Conservation (phyloP, 345 rosid genomes). For the Pseudoturritis turrita region DNA sequence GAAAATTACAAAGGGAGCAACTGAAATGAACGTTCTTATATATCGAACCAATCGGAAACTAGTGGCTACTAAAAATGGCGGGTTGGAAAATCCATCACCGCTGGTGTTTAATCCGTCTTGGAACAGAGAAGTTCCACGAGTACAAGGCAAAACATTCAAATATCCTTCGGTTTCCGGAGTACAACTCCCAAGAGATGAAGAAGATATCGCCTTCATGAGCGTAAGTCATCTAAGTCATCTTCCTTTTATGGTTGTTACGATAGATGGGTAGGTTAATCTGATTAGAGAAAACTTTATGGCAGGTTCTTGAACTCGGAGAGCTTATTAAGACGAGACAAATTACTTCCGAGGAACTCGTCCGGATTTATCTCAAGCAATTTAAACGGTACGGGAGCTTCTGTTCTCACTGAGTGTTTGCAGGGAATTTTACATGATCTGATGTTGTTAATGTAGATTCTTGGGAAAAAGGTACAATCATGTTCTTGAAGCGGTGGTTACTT, state of each 20-base stretch:
- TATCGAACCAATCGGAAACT: slow-evolving; percentile 52
- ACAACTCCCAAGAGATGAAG: slow-evolving; percentile 45
- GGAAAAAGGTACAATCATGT: slow-evolving; percentile 55
- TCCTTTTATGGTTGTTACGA: not conserved
- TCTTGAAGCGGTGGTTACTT: slow-evolving; percentile 74
- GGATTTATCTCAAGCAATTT: slow-evolving; percentile 53
- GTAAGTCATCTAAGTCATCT: slow-evolving; percentile 44
- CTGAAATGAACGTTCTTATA: slow-evolving; percentile 57
- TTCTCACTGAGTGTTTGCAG: not conserved
- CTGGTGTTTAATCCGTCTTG: slow-evolving; percentile 65
- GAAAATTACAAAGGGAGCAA: slow-evolving; percentile 58
- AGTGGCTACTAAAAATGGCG: slow-evolving; percentile 67
- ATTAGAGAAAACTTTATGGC: slow-evolving; percentile 15
- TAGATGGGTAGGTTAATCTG: not conserved
- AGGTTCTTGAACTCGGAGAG: slow-evolving; percentile 81
- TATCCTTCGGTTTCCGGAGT: slow-evolving; percentile 37
- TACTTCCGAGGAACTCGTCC: slow-evolving; percentile 63
- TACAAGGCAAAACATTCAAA: slow-evolving; percentile 36
- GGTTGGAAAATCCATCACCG: slow-evolving; percentile 62
- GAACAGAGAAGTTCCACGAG: slow-evolving; percentile 30
- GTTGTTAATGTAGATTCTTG: slow-evolving; percentile 8
- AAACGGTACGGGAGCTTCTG: slow-evolving; percentile 44
- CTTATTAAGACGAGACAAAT: slow-evolving; percentile 68
- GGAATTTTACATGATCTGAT: not conserved
- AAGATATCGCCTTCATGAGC: slow-evolving; percentile 82